Evolutionary conservation across 192 early-diverging fungal species (phyloP), one percentile per base, ranked within the genome.

Genomic region (Umbelopsis isabellina): DNA sequence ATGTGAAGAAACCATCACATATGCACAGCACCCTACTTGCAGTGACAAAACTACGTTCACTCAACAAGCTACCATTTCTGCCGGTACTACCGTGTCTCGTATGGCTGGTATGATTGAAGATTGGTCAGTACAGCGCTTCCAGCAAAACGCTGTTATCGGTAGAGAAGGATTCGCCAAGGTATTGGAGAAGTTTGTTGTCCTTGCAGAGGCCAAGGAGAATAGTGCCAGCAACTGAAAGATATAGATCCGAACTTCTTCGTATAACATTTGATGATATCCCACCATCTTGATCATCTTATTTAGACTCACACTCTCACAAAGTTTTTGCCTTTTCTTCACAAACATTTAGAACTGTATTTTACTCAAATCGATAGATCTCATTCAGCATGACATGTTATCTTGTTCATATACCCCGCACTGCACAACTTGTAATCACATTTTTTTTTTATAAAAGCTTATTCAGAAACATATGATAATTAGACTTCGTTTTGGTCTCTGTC

Each of bases 101-200:
- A 85, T 93, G 74, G 85, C 88, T 11, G 85, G 82, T 64, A 81
- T 91, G 46, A 79, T 98, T n/a, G 95, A 97, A 75, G 91, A 95
- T 65, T 89, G 91, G 49, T 94, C 89, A 67, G 82, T 93, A 71
- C 89, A 84, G 47, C 86, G 95, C 23, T 99, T 98, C 88, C 74
- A 93, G 74, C 87, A 93, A 47, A 99, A 99, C 79, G 93, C 98
- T 20, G 82, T 78, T 2, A 83, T 92, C 27, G 98, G 98, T 0
- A 82, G 91, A 55, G 82, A 86, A 52, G 98, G 91, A 37, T 90
- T 99, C 33, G 90, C 93, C 77, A 89, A 86, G 51, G 98, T 98
- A 2, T 75, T 97, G 27, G 89, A 94, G 21, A 81, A 82, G 66
- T 79, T 91, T 78, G 78, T 75, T 22, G 66, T 71, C 53, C 78